Percentiles rank a stretch among this genome's conserved stretches.
These are phyloP conservation scores for Phanerochaete carnosa DNA, from an alignment of 768 basidiomycete species.

Conservation along the genomic window DNA sequence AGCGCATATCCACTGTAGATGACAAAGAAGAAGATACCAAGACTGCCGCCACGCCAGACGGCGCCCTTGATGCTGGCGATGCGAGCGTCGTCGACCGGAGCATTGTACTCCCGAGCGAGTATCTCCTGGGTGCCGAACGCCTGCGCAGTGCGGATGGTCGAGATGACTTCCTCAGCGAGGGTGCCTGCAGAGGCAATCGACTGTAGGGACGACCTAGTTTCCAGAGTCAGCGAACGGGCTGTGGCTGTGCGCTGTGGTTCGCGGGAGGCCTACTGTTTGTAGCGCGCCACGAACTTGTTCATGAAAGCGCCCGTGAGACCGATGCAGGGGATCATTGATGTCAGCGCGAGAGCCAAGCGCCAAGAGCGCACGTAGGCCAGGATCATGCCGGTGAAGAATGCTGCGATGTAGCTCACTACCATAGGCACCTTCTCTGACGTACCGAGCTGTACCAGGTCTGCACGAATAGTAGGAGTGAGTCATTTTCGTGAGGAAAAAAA, in stretches of 20 bases:
- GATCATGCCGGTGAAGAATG: conserved; percentile 80
- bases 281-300: conserved; percentile 62
- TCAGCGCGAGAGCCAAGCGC: conserved; percentile 82
- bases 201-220: conserved; percentile 66
- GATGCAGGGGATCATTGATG: conserved; percentile 83
- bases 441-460: conserved; percentile 88
- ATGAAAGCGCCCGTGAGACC: conserved; percentile 66
- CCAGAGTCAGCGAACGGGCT: neutral
- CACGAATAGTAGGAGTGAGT: neutral
- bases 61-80: conserved; percentile 55
- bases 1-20: conserved; percentile 76
- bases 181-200: conserved; percentile 79
- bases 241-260: neutral
- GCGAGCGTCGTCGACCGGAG: conserved; percentile 50
- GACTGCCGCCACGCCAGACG: conserved; percentile 52
- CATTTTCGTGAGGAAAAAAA: neutral
- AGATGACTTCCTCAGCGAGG: conserved; percentile 90
- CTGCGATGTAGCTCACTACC: conserved; percentile 56
- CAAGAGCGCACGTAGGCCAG: conserved; percentile 69
- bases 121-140: conserved; percentile 82
- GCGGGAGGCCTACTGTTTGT: conserved; percentile 26
- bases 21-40: conserved; percentile 79
- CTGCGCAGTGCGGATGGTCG: conserved; percentile 83
- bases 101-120: conserved; percentile 63
- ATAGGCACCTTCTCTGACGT: conserved; percentile 87